Conservation (phyloP, 305 asterid species). For the Caryopteris hybrid region DNA sequence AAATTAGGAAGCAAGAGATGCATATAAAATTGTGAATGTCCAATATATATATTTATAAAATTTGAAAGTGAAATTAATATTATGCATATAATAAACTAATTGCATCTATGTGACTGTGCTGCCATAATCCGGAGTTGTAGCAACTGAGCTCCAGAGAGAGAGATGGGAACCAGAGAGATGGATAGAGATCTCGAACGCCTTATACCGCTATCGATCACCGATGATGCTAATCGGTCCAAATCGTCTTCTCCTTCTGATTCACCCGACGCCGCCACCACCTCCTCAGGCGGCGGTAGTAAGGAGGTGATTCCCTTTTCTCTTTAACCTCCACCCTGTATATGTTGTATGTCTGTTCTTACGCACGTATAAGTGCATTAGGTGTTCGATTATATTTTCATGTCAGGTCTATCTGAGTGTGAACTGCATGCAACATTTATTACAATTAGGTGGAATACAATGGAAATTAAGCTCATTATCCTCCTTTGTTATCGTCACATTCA, state of each 20-base stretch:
- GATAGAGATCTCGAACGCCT: conserved; percentile 46
- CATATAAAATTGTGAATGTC: too few species aligned
- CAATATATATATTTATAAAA: too few species aligned
- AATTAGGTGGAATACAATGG: background rate
- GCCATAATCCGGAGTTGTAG: background rate
- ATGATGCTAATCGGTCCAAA: conserved; percentile 20
- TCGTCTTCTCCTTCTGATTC: conserved; percentile 29
- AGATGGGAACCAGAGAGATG: conserved; percentile 21
- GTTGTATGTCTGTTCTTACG: background rate
- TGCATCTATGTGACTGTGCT: too few species aligned
- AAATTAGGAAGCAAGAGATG: too few species aligned
- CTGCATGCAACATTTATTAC: background rate
- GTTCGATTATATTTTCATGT: background rate
- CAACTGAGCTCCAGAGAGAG: conserved; percentile 2
- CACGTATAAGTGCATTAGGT: background rate
- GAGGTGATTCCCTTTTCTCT: conserved; percentile 23
- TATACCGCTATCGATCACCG: conserved; percentile 31
- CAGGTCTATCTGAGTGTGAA: background rate
- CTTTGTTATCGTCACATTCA: background rate
- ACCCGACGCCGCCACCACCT: conserved; percentile 10
- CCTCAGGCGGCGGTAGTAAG: conserved; percentile 28
- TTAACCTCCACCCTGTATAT: background rate
- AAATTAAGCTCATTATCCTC: background rate
- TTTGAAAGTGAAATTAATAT: too few species aligned
- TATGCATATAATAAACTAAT: too few species aligned